Conservation (phyloP, 352 stramenopile species). For the Phytophthora quininea region DNA sequence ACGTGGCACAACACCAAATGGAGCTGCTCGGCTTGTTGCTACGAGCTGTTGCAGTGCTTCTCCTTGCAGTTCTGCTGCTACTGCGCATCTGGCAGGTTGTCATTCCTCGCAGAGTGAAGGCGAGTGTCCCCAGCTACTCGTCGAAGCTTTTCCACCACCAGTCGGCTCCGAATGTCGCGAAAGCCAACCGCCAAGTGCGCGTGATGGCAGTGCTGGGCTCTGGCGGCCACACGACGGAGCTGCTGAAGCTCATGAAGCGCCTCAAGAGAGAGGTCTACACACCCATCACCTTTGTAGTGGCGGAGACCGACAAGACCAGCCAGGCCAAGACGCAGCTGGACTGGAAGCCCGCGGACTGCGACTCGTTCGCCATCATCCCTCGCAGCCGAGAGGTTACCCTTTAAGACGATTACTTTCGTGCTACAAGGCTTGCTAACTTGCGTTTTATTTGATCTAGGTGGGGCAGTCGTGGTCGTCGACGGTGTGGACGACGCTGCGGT, state of each 20-base stretch:
- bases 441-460: constrained; percentile 52
- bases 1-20: constrained; percentile 26
- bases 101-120: constrained; percentile 34
- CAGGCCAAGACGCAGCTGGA: constrained; percentile 74
- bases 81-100: constrained; percentile 39
- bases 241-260: constrained; percentile 92
- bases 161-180: constrained; percentile 12
- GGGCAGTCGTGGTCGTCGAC: constrained; percentile 93
- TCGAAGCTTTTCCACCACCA: constrained; percentile 26
- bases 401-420: not conserved
- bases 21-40: constrained; percentile 31
- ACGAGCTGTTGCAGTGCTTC: constrained; percentile 15
- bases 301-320: constrained; percentile 92
- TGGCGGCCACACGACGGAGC: constrained; percentile 95
- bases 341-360: constrained; percentile 47
- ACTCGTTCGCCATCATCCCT: constrained; percentile 86
- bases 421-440: constrained; percentile 6
- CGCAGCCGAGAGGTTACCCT: constrained; percentile 86
- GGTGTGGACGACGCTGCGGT: constrained; percentile 86
- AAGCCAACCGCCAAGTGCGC: not conserved
- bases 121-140: constrained; percentile 21
- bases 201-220: constrained; percentile 88
- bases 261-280: constrained; percentile 82
- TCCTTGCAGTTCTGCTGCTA: constrained; percentile 5
- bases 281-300: constrained; percentile 90